phyloP scores from a whole-genome alignment of 2,329 filamentous ascomycete species.

The Sarocladium brachiariae region DNA sequence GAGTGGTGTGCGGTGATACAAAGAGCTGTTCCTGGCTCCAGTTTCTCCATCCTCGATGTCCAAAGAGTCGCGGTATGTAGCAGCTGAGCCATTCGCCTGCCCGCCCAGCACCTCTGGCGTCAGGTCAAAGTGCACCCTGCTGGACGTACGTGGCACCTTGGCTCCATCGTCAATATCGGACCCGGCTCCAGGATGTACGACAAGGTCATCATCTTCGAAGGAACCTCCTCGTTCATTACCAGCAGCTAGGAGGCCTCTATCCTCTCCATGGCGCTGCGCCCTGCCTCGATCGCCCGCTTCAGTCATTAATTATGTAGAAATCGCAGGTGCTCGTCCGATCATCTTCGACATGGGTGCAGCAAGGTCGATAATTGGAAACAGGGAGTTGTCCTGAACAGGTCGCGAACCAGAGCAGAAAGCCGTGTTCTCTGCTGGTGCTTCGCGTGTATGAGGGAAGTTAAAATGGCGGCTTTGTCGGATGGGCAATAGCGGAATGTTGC shows the following conservation, averaged over 20 bases:
- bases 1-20: constrained; percentile 60
- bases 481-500: constrained; percentile 1
- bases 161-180: constrained; percentile 15
- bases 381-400: no score
- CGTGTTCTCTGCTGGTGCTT: not conserved
- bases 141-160: constrained; percentile 40
- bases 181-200: not conserved
- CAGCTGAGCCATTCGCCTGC: constrained; percentile 15
- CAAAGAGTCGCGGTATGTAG: constrained; percentile 16
- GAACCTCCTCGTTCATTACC: not conserved
- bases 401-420: not conserved
- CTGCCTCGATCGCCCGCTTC: not conserved
- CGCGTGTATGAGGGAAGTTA: no score
- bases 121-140: constrained; percentile 69
- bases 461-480: no score
- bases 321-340: constrained; percentile 1
- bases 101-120: constrained; percentile 36
- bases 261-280: constrained; percentile 1
- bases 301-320: constrained; percentile 7
- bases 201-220: constrained; percentile 4
- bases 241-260: not conserved
- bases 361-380: no score
- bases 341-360: not conserved
- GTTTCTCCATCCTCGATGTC: constrained; percentile 33
- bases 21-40: constrained; percentile 42